Percentiles rank a stretch among this genome's conserved stretches.
phyloP scores from a whole-genome alignment of 345 rosid species.

The Lumnitzera littorea region DNA sequence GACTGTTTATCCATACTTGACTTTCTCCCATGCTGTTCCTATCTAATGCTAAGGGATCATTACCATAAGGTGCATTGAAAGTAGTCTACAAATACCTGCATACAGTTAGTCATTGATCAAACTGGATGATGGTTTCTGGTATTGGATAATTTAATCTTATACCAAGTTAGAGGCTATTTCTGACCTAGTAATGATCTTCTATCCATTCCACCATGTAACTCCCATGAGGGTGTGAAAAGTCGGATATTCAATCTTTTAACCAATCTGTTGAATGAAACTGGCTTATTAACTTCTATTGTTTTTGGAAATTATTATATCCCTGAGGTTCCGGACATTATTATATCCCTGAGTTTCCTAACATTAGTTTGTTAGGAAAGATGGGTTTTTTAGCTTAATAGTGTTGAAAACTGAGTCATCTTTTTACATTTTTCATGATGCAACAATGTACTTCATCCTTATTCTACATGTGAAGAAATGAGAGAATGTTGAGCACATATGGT shows the following conservation, averaged over 20 bases:
- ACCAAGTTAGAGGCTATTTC: slow-evolving; percentile 82
- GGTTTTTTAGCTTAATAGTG: too few relatives aligned
- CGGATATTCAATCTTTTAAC: slow-evolving; percentile 57
- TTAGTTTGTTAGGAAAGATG: too few relatives aligned
- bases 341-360: too few relatives aligned
- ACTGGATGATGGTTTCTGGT: background rate
- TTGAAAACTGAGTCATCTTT: too few relatives aligned
- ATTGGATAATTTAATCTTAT: slow-evolving; percentile 39
- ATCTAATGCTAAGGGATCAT: slow-evolving; percentile 75
- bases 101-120: background rate
- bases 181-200: slow-evolving; percentile 46
- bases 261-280: too few relatives aligned
- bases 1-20: slow-evolving; percentile 81
- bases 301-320: too few relatives aligned
- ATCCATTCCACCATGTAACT: slow-evolving; percentile 80
- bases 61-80: slow-evolving; percentile 55
- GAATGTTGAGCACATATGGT: too few relatives aligned
- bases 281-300: too few relatives aligned
- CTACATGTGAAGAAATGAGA: too few relatives aligned
- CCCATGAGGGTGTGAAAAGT: slow-evolving; percentile 53
- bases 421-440: too few relatives aligned
- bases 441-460: too few relatives aligned
- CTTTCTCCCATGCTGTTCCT: slow-evolving; percentile 84
- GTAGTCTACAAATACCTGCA: slow-evolving; percentile 38
- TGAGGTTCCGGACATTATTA: too few relatives aligned